Base-by-base conservation (phyloP, 495 filamentous ascomycete species). In the Podospora didyma region DNA sequence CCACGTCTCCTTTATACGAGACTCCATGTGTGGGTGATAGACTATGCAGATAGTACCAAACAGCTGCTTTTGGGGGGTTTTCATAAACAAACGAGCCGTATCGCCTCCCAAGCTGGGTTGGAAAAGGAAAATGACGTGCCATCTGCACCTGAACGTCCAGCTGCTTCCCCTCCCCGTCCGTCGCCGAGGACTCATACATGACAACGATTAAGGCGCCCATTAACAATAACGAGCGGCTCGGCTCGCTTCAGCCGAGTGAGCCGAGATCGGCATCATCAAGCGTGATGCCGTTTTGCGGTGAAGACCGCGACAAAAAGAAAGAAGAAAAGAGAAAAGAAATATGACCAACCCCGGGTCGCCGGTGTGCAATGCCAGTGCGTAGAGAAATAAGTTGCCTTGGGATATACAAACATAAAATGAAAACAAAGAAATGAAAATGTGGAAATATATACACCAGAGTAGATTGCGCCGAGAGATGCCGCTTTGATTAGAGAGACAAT, bases 301-400 rank as follows among this genome's bases (percentile, higher is more conserved):
- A 42, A 42, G 12, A 17, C 5, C 24, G 12, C 19, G 28, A 41
- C 7, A 44, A 19, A 35, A 48, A 52, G n/a, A 44, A 14, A 55
- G 19, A 42, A 16, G n/a, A 42, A 42, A 41, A 41, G 37, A 16
- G n/a, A 58, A 50, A 55, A 50, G 49, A 58, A 42, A 42, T 16
- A 42, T 42, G 39, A 66, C 61, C 61, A 35, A 59, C 34, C 55
- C 61, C 49, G 51, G 58, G 57, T 53, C 58, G 39, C 39, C 55
- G 52, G 3, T 58, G 37, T 54, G 58, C 49, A 60, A 60, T 62
- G 54, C 62, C 53, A 65, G 22, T 44, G 54, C 54, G 44, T 37
- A 23, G 39, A 42, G 39, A 42, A 17, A 37, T n/a, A 31, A 31
- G 26, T 9, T 31, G 26, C 26, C 26, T 28, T n/a, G 19, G 41